These are phyloP conservation scores for Moringa oleifera DNA, from an alignment of 345 rosid species.

Conservation along the genomic window DNA sequence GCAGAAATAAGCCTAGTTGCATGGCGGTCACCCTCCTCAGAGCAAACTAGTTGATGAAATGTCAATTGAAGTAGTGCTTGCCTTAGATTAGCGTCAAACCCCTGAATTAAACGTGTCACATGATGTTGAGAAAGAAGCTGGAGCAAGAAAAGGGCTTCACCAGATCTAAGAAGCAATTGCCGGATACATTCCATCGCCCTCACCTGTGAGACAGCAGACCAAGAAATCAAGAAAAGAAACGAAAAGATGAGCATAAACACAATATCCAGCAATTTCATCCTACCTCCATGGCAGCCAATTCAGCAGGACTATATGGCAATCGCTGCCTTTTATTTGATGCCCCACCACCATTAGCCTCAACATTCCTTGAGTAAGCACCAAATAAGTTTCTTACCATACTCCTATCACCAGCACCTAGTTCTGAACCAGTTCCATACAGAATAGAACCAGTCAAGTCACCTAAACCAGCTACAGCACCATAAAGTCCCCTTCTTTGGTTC, in stretches of 20 bases:
- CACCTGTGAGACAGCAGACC: conserved; percentile 45
- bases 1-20: conserved; percentile 86
- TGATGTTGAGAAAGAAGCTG: conserved; percentile 91
- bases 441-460: conserved; percentile 92
- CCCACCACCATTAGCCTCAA: conserved; percentile 57
- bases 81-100: conserved; percentile 56
- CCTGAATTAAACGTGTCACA: conserved; percentile 75
- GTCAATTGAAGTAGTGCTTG: conserved; percentile 74
- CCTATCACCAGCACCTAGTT: conserved; percentile 59
- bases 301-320: conserved; percentile 78
- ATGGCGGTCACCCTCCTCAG: conserved; percentile 89
- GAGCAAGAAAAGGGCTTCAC: conserved; percentile 90
- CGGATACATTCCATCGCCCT: conserved; percentile 96
- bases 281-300: conserved; percentile 95
- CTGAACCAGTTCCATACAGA: conserved; percentile 69
- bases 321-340: conserved; percentile 78
- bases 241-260: conserved; percentile 4
- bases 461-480: conserved; percentile 86
- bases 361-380: conserved; percentile 50
- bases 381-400: conserved; percentile 74
- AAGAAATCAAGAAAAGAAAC: conserved; percentile 14
- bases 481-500: conserved; percentile 93
- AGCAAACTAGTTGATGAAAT: conserved; percentile 87
- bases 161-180: conserved; percentile 93
- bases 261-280: conserved; percentile 17